A percentile compares a stretch with the other conserved stretches of the same genome.
Evolutionary conservation across 495 filamentous ascomycete species (phyloP).

Genomic region (Baudoinia panamericana): DNA sequence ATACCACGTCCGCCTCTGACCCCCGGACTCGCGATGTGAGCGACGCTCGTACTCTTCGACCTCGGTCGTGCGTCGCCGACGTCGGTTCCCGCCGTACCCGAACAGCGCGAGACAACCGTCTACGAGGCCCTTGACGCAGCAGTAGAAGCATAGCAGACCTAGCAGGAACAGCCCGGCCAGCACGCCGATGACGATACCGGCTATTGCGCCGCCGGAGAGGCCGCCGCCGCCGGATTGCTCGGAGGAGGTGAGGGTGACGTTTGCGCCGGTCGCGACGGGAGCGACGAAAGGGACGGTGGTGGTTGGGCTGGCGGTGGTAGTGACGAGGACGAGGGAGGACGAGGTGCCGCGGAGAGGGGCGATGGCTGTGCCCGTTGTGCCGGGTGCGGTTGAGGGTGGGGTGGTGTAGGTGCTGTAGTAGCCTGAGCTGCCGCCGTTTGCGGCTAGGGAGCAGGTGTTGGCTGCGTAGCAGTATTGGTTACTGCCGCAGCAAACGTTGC

Average conservation of each 20-base stretch:
- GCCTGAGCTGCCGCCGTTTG: constrained; percentile 17
- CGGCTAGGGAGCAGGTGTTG: constrained; percentile 18
- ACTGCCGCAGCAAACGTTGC: constrained; percentile 57
- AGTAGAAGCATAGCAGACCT: constrained; percentile 59
- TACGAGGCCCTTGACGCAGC: constrained; percentile 54
- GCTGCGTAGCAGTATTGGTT: constrained; percentile 51
- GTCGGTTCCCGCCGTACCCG: constrained; percentile 45
- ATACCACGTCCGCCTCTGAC: constrained; percentile 53
- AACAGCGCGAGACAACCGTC: constrained; percentile 53
- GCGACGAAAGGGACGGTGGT: constrained; percentile 47
- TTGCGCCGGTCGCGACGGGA: constrained; percentile 41
- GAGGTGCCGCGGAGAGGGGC: constrained; percentile 62
- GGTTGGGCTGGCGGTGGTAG: constrained; percentile 41
- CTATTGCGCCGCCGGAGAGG: constrained; percentile 74
- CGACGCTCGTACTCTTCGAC: constrained; percentile 53
- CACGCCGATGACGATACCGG: constrained; percentile 84
- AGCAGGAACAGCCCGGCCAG: constrained; percentile 64
- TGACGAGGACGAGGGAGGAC: constrained; percentile 41
- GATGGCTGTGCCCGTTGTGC: constrained; percentile 26
- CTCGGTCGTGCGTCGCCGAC: constrained; percentile 31
- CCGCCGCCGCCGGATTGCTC: constrained; percentile 33
- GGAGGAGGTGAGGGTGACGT: constrained; percentile 32
- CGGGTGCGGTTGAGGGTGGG: background rate
- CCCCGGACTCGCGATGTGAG: constrained; percentile 41
- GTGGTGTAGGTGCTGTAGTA: constrained; percentile 31